These are phyloP conservation scores for Fusarium bulbicola DNA, from an alignment of 2,329 filamentous ascomycete genomes.

Conservation along the genomic window DNA sequence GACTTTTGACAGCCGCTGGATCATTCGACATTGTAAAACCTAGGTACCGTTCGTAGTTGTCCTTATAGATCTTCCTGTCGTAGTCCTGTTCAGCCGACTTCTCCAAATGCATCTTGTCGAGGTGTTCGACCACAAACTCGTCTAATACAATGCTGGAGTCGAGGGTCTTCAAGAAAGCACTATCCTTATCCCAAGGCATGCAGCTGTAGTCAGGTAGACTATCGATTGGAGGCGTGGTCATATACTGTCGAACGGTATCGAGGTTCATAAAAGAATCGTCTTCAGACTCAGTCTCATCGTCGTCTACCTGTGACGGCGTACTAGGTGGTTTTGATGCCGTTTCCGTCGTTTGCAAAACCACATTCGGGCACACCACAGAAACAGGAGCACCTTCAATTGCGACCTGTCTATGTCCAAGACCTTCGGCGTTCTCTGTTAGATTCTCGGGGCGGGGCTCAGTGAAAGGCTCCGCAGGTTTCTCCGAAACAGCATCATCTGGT, in stretches of 20 bases:
- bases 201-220: slow-evolving; percentile 59
- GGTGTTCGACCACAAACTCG: slow-evolving; percentile 56
- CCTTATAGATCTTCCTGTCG: slow-evolving; percentile 54
- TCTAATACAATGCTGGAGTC: slow-evolving; percentile 53
- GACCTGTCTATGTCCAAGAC: background rate
- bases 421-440: background rate
- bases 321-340: slow-evolving; percentile 50
- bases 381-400: background rate
- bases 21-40: slow-evolving; percentile 66
- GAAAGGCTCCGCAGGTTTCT: background rate
- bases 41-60: slow-evolving; percentile 62
- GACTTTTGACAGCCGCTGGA: slow-evolving; percentile 62
- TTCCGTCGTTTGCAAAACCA: slow-evolving; percentile 43
- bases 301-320: slow-evolving; percentile 61
- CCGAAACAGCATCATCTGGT: background rate
- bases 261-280: slow-evolving; percentile 61
- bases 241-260: slow-evolving; percentile 59
- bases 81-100: slow-evolving; percentile 51
- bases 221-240: slow-evolving; percentile 64
- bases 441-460: background rate
- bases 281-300: slow-evolving; percentile 64
- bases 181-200: slow-evolving; percentile 59
- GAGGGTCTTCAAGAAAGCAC: slow-evolving; percentile 54
- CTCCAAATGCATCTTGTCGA: slow-evolving; percentile 53
- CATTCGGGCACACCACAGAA: slow-evolving; percentile 12